Conservation (phyloP, 2,329 filamentous ascomycete species). For the Calycina marina region DNA sequence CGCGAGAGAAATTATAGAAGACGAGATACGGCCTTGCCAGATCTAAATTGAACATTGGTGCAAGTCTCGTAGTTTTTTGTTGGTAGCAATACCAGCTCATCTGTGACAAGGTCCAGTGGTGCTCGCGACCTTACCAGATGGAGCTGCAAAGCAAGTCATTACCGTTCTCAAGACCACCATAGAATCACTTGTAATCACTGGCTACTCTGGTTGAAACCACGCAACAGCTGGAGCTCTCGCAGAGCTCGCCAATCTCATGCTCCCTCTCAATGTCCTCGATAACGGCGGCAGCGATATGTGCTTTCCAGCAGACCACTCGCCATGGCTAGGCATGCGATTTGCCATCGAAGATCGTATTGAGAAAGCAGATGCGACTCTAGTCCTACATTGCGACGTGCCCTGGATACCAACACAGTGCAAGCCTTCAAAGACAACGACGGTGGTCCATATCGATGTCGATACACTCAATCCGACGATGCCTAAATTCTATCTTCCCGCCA, state of each 20-base stretch:
- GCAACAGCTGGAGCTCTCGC: constrained; percentile 45
- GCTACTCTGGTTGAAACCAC: constrained; percentile 58
- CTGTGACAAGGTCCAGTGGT: no score
- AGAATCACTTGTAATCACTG: constrained; percentile 55
- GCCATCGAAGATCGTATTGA: constrained; percentile 60
- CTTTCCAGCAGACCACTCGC: constrained; percentile 57
- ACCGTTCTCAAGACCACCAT: constrained; percentile 44
- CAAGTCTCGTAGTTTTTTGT: not conserved
- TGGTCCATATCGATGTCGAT: constrained; percentile 53
- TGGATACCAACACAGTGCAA: constrained; percentile 73
- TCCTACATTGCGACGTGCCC: constrained; percentile 76
- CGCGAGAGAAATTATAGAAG: constrained; percentile 56
- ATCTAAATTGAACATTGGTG: constrained; percentile 45
- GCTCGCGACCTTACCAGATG: constrained; percentile 37
- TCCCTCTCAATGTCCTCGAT: constrained; percentile 57
- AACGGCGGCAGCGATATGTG: constrained; percentile 71
- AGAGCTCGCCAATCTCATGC: constrained; percentile 50
- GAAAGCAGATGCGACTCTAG: constrained; percentile 69
- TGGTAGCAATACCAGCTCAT: no score
- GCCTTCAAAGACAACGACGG: constrained; percentile 34
- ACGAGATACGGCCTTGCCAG: constrained; percentile 47
- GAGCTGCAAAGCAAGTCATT: constrained; percentile 39
- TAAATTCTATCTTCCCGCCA: constrained; percentile 54
- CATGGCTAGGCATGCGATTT: constrained; percentile 56
- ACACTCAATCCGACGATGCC: constrained; percentile 55